Evolutionary conservation across 2,329 filamentous ascomycete species (phyloP), one percentile per base, ranked within the genome.

Genomic region (Coccinonectria pachysandricola): DNA sequence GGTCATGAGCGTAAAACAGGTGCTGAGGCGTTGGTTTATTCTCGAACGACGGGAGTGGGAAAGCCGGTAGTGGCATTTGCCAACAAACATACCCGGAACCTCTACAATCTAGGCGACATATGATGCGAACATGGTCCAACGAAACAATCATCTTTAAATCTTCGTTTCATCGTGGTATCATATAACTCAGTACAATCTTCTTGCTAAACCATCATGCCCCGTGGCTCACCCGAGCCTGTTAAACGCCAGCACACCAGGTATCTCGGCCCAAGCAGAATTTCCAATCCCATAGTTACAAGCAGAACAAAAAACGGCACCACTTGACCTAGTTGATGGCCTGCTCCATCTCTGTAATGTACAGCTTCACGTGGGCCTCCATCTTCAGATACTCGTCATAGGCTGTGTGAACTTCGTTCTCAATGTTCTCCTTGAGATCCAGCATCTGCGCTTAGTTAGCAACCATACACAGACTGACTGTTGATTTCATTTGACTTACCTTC

Each of bases 301-400:
- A 40, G 22, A 18, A 29, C 16, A 21, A 6, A 12, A 29, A 27
- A 12, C 2, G n/a, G 8, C 15, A 12, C 6, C 6, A 11, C 10
- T 11, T 15, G 4, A 8, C 32, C 18, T 36, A 45, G 18, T 37
- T 63, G 42, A 91, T 73, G 30, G 78, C 79, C 58, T 95, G 87
- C 59, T 96, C 91, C 87, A 98, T 95, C 66, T 98, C 91, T 4
- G 83, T 93, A 49, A 98, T 93, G 63, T 98, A 98, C 36, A 96
- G 66, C 58, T 87, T 88, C 54, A 98, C 92, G 52, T 98, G 91
- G 19, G 85, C 79, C 56, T 96, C 88, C 75, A 98, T 80, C 73
- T 95, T 95, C 51, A 93, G 70, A 57, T 94, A 98, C 62, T 96
- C 85, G 40, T 93, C 87, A 45, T 93, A 76, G 1, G 91, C 86